A percentile compares a stretch with the other conserved stretches of the same genome.
phyloP scores from a whole-genome alignment of 257 asterid genomes.

The Solanum sejunctum region DNA sequence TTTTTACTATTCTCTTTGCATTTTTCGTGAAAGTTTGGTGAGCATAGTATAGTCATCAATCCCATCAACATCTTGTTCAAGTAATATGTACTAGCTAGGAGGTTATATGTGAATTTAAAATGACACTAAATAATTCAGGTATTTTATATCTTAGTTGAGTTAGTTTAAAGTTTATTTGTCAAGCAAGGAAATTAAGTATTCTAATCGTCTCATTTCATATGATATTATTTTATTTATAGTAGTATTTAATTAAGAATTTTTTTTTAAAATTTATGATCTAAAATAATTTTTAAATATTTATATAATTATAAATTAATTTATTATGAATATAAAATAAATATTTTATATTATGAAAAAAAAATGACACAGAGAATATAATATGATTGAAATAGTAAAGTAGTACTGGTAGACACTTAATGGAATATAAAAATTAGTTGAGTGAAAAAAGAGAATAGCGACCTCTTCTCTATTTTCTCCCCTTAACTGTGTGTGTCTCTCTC shows the following conservation, averaged over 20 bases:
- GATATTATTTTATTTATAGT: fast-evolving
- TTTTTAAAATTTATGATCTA: no score
- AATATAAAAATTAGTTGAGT: constrained; percentile 12
- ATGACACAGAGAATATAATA: no score
- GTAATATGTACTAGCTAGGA: not conserved
- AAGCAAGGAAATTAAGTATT: constrained; percentile 17
- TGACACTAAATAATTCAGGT: not conserved
- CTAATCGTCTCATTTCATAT: no score
- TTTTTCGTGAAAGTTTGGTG: not conserved
- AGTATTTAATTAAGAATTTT: no score
- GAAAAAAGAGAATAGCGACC: constrained; percentile 41
- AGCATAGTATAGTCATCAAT: not conserved
- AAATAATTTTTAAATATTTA: no score
- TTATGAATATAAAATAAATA: no score
- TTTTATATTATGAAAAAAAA: no score
- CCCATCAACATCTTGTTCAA: not conserved
- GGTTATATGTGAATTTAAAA: not conserved
- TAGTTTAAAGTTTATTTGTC: constrained; percentile 23
- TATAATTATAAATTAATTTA: no score
- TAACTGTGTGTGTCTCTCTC: constrained; percentile 6
- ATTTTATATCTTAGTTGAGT: constrained; percentile 27
- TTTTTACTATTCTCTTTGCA: not conserved
- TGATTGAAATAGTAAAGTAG: not conserved
- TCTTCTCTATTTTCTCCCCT: constrained; percentile 22
- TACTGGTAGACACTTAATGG: not conserved